These are phyloP conservation scores for Lasiodiplodia gonubiensis DNA, from an alignment of 2,329 filamentous ascomycete species.

Conservation along the genomic window DNA sequence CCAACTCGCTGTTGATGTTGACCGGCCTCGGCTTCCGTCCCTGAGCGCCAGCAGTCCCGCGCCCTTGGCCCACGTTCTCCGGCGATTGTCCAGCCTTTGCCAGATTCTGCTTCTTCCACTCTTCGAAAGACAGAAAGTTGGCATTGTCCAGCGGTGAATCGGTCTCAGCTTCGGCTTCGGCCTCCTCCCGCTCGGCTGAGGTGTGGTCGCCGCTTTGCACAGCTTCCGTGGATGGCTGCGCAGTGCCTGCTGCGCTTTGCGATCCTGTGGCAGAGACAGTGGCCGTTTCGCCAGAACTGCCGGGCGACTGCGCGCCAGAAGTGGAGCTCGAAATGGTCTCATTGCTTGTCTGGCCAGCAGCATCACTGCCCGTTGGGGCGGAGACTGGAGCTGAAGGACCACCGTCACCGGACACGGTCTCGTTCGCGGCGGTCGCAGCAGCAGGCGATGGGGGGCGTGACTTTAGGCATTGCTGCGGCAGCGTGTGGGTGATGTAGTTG, in stretches of 20 bases:
- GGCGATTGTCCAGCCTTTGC: slow-evolving; percentile 81
- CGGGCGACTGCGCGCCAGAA: slow-evolving; percentile 27
- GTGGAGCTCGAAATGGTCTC: slow-evolving; percentile 8
- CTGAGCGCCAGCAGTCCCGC: slow-evolving; percentile 56
- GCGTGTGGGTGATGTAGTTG: slow-evolving; percentile 80
- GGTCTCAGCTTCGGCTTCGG: slow-evolving; percentile 59
- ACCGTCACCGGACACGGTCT: slow-evolving; percentile 11
- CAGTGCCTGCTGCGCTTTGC: slow-evolving; percentile 21
- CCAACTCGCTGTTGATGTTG: slow-evolving; percentile 71
- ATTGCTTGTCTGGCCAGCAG: slow-evolving; percentile 22
- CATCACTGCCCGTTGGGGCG: neutral
- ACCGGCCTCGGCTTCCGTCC: slow-evolving; percentile 56
- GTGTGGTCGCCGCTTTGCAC: neutral
- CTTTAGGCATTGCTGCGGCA: slow-evolving; percentile 76
- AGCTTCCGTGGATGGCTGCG: slow-evolving; percentile 22
- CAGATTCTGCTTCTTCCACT: slow-evolving; percentile 95
- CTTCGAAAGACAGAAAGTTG: slow-evolving; percentile 94
- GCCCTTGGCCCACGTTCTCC: slow-evolving; percentile 67
- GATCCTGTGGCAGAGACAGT: neutral
- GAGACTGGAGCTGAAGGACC: neutral
- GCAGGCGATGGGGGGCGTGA: slow-evolving; percentile 58
- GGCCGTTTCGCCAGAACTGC: neutral
- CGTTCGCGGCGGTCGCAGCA: slow-evolving; percentile 2
- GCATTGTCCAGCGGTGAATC: slow-evolving; percentile 74
- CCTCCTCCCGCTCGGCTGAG: neutral